Conservation (phyloP, 179 eudicot species). For the Spinacia oleracea region DNA sequence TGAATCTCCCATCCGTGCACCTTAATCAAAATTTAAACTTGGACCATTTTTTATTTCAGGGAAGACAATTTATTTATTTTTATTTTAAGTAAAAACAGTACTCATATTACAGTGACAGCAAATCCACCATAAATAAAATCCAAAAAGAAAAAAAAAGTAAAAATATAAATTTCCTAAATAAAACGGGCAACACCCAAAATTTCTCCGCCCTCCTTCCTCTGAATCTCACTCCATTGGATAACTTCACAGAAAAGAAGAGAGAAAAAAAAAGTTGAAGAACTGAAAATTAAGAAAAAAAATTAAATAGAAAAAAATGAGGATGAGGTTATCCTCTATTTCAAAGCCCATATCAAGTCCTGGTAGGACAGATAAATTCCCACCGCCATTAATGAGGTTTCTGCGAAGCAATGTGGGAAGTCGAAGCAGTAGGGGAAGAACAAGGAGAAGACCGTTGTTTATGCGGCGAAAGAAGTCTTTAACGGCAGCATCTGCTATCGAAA, state of each 20-base stretch:
- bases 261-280: not conserved
- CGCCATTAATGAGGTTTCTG: conserved; percentile 69
- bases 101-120: conserved; percentile 28
- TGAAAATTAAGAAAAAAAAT: not conserved
- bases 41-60: too few species aligned
- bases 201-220: not conserved
- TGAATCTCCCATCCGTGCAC: conserved; percentile 32
- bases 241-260: not conserved
- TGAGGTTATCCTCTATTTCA: conserved; percentile 28
- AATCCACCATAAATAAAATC: conserved; percentile 1
- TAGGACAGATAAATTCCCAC: conserved; percentile 63
- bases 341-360: conserved; percentile 75
- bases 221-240: not conserved
- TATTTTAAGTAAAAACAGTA: not conserved
- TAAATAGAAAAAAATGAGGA: not conserved
- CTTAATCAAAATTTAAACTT: not conserved
- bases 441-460: conserved; percentile 53
- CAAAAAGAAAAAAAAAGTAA: not conserved
- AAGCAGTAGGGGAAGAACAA: conserved; percentile 49
- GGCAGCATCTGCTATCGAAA: conserved; percentile 3
- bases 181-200: conserved; percentile 10
- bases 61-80: too few species aligned
- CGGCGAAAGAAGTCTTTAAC: conserved; percentile 32
- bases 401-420: conserved; percentile 50
- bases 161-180: not conserved